A percentile compares a stretch with the other conserved stretches of the same genome.
Evolutionary conservation across 257 asterid genomes (phyloP).

Genomic region (Solanum bulbocastanum): DNA sequence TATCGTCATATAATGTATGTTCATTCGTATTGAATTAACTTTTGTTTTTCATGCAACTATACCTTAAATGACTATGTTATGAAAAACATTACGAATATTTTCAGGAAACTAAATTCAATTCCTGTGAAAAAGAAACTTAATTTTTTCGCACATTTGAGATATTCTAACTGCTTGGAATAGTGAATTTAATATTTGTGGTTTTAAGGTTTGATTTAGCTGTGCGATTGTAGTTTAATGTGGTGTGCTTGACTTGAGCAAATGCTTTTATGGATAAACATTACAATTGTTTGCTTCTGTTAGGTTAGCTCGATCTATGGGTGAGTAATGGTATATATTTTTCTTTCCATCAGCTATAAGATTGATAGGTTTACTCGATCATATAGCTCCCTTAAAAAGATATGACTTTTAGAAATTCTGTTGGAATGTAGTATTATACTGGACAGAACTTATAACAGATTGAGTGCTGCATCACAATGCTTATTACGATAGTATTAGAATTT

Average conservation of each 20-base stretch:
- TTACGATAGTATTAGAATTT: not conserved
- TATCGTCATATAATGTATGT: not conserved
- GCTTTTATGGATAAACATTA: not conserved
- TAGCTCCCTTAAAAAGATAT: not conserved
- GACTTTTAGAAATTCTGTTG: not conserved
- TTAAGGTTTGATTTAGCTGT: not conserved
- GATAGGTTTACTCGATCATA: not conserved
- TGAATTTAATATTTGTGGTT: not conserved
- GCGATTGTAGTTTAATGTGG: not conserved
- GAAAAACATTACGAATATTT: not conserved
- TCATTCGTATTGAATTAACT: not conserved
- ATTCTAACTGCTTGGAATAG: not conserved
- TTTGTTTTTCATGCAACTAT: not conserved
- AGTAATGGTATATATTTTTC: not conserved
- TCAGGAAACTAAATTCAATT: not conserved
- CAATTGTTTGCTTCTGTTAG: not conserved
- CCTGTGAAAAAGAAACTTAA: not conserved
- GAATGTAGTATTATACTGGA: not conserved
- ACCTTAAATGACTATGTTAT: not conserved
- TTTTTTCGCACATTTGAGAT: not conserved
- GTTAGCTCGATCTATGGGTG: not conserved
- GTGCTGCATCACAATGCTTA: not conserved
- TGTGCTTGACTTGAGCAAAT: not conserved
- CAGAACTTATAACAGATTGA: not conserved
- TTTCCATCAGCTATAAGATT: not conserved